Base-by-base conservation (phyloP, 371 early-diverging fungal species). In the Blyttiomyces sp. region DNA sequence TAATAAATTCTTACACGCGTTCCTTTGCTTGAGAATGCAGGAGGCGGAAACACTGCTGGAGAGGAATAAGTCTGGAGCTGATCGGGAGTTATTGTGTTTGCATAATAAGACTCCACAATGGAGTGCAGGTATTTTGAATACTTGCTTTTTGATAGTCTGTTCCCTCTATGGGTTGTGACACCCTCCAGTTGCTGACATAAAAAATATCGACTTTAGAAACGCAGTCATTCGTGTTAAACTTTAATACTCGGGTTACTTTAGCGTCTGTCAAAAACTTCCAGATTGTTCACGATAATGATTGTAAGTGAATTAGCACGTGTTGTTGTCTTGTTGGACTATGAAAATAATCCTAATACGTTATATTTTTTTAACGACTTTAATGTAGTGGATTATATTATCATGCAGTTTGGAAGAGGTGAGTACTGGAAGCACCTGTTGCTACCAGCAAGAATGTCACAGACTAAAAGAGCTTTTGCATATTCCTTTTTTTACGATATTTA, bases 261-360 rank as follows among this genome's bases (percentile, higher is more conserved):
- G 93, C 98, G 6, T 93, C 94, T 4, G 96, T 96, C 33, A 96
- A 97, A 68, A 99, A 98, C 73, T 96, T 99, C 74, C 98, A 98
- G 72, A 87, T 99, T 49, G 91, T 97, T 16, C 91, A 90, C 63
- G 90, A 91, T 30, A 82, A 90, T 57, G 93, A 94, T 69, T 74
- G 89, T 91, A 83, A 76, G 86, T 75, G 17, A n/a, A n/a, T n/a
- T n/a, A n/a, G n/a, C n/a, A n/a, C n/a, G n/a, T n/a, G 34, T 43
- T 39, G 13, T 28, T 5, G 16, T 34, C 54, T 19, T 36, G 17
- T 43, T 31, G 11, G n/a, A 9, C 31, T 16, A 32, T 21, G 24
- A 11, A 11, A 16, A n/a, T 46, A 13, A 21, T 28, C 39, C 39
- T 17, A 11, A 1, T 51, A n/a, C 9, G 35, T 30, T n/a, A 30